These are phyloP conservation scores for Talaromyces liani DNA, from an alignment of 495 filamentous ascomycete genomes.

Conservation along the genomic window DNA sequence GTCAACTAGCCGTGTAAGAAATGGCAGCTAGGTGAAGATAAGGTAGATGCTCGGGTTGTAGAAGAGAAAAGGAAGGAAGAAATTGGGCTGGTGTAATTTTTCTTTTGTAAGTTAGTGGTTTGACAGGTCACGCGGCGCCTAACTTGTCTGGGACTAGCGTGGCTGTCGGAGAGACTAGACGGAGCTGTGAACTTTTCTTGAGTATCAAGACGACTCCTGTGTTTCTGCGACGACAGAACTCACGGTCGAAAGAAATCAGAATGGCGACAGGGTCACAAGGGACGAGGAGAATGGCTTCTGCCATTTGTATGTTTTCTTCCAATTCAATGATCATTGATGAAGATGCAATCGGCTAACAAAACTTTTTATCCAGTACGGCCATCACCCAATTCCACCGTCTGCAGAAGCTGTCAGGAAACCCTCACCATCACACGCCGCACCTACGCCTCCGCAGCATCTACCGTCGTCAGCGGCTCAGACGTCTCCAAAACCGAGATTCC, in stretches of 20 bases:
- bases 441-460: slow-evolving; percentile 36
- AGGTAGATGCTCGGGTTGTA: slow-evolving; percentile 46
- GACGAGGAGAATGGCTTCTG: slow-evolving; percentile 35
- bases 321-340: not conserved
- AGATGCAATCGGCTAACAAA: slow-evolving; percentile 5
- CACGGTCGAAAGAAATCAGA: slow-evolving; percentile 12
- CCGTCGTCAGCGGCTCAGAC: slow-evolving; percentile 20
- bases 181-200: slow-evolving; percentile 38
- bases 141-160: slow-evolving; percentile 21
- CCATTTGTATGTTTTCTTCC: slow-evolving; percentile 23
- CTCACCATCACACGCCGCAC: slow-evolving; percentile 34
- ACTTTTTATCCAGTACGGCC: slow-evolving; percentile 27
- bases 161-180: slow-evolving; percentile 11
- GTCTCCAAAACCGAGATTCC: slow-evolving; percentile 16
- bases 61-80: slow-evolving; percentile 17
- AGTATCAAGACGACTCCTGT: slow-evolving; percentile 13
- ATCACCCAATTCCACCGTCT: slow-evolving; percentile 37
- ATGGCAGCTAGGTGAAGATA: slow-evolving; percentile 52
- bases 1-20: slow-evolving; percentile 46
- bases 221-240: not conserved
- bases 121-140: slow-evolving; percentile 22
- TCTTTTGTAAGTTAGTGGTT: not conserved
- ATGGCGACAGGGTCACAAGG: slow-evolving; percentile 42
- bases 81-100: not conserved
- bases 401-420: slow-evolving; percentile 41